Base-by-base conservation (phyloP, 2,329 filamentous ascomycete genomes). In the Ceratocystis huliohia region DNA sequence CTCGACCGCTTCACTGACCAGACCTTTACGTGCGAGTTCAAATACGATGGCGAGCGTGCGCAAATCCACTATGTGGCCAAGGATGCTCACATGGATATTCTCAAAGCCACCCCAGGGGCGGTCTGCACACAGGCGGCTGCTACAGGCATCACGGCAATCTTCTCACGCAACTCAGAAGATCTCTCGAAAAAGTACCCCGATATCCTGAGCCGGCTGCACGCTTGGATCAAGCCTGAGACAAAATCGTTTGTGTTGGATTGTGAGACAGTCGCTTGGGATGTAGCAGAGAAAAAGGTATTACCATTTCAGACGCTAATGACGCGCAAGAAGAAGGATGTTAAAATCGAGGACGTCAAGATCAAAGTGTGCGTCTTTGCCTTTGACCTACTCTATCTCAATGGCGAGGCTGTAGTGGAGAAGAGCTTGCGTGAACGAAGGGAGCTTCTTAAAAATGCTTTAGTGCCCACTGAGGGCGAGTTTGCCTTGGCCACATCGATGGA, bases 301-400 rank as follows among this genome's bases (percentile, higher is more conserved):
- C 94, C 94, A 0, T 99, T 99, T 79, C 94, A 99, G 75, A 91
- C 96, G 74, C 82, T 99, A 57, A 97, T 97, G 94, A 97, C 94
- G 15, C 84, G 94, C 65, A 99, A 99, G 79, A 88, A 89, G 75
- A 99, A 97, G 78, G 93, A 97, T 71, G 94, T 97, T 73, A 96
- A 96, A 75, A 81, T 89, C 6, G 92, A 96, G 73, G 93, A 97
- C 71, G 88, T 97, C 69, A 96, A 95, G 74, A 88, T 97, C 77
- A 94, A 96, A 74, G 93, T 97, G 57, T 97, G 92, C 75, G 91
- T 97, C 8, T 97, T 96, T 75, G 94, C 93, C 2, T 97, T 97
- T 74, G 94, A 97, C 73, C 78, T 99, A 66, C 81, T 99, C 8
- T 99, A 94, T 75, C 81, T 96, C 67, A 96, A 99, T 71, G 94